Evolutionary conservation across 768 basidiomycete genomes (phyloP), one percentile per base, ranked within the genome.

Genomic region (Lentinula edodes): DNA sequence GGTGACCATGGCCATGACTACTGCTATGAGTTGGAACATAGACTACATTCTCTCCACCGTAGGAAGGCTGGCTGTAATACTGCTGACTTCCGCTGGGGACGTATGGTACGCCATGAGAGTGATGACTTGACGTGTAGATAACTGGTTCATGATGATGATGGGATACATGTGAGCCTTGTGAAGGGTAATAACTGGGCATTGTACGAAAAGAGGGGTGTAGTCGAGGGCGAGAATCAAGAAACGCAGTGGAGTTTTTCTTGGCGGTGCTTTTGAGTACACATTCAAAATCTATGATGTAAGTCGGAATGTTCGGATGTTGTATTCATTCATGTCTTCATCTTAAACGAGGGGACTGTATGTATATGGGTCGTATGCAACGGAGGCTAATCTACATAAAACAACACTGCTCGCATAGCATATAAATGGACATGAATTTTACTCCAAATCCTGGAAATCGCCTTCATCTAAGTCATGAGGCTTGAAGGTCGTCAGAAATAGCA

Each of bases 391-490:
- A 58, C 16, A 23, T 15, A 53, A 35, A 34, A 15, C 16, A 16
- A 15, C 28, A 20, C 48, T 20, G 35, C 15, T 12, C 10, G 16
- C 28, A 18, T 52, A 52, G 43, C 28, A 10, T 9, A 15, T 8
- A 32, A 34, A 52, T 13, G 15, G 10, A 36, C 32, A 39, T 16
- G 1, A 20, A 16, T n/a, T 13, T 70, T 69, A 90, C 68, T 88
- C 87, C 77, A 87, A 75, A 63, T 88, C 89, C 62, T 83, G 81
- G 73, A 95, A 95, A 72, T 95, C 93, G 6, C 94, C 93, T 63
- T 91, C 92, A 70, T 98, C 96, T 73, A 98, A 78, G 73, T 98
- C 94, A 70, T 85, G 91, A 12, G 95, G 95, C 89, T 95, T 66
- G 65, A 39, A 43, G 67, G 60, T 58, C 52, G 63, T 69, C 35